Conservation (phyloP, 208 protist species). For the Wallacemonas sp. region DNA sequence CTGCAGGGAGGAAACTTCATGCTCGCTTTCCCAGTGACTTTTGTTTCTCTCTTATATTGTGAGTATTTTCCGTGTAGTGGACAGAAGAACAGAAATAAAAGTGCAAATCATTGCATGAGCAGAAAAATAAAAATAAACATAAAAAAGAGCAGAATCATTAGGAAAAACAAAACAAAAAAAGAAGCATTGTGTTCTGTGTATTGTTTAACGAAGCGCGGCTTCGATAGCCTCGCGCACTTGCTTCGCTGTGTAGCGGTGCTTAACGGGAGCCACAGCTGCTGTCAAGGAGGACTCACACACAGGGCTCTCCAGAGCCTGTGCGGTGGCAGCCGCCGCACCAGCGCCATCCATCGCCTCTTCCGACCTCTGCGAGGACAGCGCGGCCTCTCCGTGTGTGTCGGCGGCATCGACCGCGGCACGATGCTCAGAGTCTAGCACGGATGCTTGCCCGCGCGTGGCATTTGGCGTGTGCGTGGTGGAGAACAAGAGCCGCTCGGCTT, state of each 20-base stretch:
- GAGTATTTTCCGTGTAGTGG: no score
- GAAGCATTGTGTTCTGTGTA: no score
- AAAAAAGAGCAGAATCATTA: constrained; percentile 9
- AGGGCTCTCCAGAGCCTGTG: no score
- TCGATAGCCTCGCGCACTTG: constrained; percentile 14
- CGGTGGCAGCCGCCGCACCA: not conserved
- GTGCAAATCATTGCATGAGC: constrained; percentile 1
- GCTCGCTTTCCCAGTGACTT: no score
- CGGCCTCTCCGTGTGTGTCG: not conserved
- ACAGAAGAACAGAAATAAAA: constrained; percentile 6
- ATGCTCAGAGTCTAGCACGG: not conserved
- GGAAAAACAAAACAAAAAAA: constrained; percentile 23
- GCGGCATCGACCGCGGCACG: not conserved
- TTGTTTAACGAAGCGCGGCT: constrained; percentile 5
- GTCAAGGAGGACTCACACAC: no score
- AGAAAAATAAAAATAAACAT: constrained; percentile 9
- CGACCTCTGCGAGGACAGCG: not conserved
- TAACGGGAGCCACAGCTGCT: not conserved
- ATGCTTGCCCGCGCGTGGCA: no score
- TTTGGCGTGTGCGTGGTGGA: not conserved
- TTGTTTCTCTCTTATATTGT: no score
- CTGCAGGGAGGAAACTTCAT: no score
- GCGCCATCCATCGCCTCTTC: not conserved
- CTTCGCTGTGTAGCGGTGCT: constrained; percentile 1
- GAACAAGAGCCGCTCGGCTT: constrained; percentile 64